These are phyloP conservation scores for Didymella keratinophila DNA, from an alignment of 2,329 filamentous ascomycete genomes.

Conservation along the genomic window DNA sequence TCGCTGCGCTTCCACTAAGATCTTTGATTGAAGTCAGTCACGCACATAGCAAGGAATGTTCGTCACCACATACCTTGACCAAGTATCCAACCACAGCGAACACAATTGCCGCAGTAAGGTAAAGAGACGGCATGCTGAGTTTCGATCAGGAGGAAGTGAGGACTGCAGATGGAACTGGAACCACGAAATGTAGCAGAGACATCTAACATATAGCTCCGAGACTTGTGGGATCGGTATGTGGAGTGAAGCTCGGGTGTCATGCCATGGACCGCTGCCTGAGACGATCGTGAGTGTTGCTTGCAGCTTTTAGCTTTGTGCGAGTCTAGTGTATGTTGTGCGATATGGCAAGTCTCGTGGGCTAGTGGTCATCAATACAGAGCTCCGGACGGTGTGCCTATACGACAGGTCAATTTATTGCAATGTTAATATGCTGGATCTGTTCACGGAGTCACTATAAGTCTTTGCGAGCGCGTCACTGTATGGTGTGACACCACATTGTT, in stretches of 20 bases:
- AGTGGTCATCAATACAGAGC: not conserved
- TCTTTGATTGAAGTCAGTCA: not conserved
- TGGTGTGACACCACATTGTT: not conserved
- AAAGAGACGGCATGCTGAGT: constrained; percentile 4
- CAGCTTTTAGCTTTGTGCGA: not conserved
- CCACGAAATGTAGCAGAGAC: not conserved
- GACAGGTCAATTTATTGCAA: not conserved
- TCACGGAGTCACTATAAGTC: not conserved
- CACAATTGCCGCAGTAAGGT: not conserved
- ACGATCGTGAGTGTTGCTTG: not conserved
- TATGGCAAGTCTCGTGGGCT: not conserved
- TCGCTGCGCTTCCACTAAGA: not conserved
- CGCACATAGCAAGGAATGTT: not conserved
- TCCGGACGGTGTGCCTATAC: not conserved
- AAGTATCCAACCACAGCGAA: constrained; percentile 3
- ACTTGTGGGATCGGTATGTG: constrained; percentile 7
- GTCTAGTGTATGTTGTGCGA: not conserved
- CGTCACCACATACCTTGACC: not conserved
- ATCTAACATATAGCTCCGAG: not conserved
- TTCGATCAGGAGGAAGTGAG: not conserved
- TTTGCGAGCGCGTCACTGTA: not conserved
- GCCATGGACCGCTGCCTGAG: not conserved
- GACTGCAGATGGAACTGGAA: not conserved
- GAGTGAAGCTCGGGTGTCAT: not conserved
- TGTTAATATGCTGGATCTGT: not conserved